These are phyloP conservation scores for Setaria italica DNA, from an alignment of 202 grass and related monocot genomes.

Conservation along the genomic window DNA sequence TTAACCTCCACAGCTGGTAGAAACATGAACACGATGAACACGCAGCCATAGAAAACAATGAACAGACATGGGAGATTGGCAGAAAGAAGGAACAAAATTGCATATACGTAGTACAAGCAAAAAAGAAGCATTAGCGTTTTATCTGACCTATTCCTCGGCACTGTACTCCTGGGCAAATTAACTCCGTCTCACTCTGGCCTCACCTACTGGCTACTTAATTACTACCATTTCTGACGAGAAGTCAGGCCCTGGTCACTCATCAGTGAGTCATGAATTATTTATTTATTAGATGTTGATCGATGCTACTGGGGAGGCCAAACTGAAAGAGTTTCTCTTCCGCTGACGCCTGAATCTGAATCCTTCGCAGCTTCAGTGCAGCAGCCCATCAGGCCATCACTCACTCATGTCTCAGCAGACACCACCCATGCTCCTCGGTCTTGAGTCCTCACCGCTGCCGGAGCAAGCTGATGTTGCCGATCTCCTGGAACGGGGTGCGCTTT, in stretches of 20 bases:
- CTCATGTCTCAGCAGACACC: background rate
- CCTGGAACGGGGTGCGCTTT: constrained; percentile 65
- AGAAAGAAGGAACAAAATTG: constrained; percentile 50
- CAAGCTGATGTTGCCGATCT: constrained; percentile 69
- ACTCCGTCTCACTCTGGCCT: background rate
- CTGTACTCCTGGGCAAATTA: constrained; percentile 31
- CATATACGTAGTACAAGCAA: constrained; percentile 35
- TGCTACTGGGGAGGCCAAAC: constrained; percentile 40
- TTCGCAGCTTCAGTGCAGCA: constrained; percentile 26
- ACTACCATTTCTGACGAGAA: constrained; percentile 55
- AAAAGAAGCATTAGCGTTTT: constrained; percentile 47
- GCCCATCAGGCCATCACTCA: constrained; percentile 17
- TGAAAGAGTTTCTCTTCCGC: constrained; percentile 27
- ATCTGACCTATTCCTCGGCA: constrained; percentile 42
- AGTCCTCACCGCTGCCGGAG: constrained; percentile 44
- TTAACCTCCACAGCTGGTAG: background rate
- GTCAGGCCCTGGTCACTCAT: constrained; percentile 46
- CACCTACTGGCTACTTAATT: constrained; percentile 31
- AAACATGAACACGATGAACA: background rate
- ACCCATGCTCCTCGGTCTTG: background rate
- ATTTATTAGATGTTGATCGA: constrained; percentile 42
- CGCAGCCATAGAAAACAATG: background rate
- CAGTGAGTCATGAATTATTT: constrained; percentile 6
- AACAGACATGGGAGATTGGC: constrained; percentile 5
- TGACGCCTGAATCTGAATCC: constrained; percentile 31